Percentiles rank a stretch among this genome's conserved stretches.
These are phyloP conservation scores for Gloeostereum incarnatum DNA, from an alignment of 768 basidiomycete genomes.

Conservation along the genomic window DNA sequence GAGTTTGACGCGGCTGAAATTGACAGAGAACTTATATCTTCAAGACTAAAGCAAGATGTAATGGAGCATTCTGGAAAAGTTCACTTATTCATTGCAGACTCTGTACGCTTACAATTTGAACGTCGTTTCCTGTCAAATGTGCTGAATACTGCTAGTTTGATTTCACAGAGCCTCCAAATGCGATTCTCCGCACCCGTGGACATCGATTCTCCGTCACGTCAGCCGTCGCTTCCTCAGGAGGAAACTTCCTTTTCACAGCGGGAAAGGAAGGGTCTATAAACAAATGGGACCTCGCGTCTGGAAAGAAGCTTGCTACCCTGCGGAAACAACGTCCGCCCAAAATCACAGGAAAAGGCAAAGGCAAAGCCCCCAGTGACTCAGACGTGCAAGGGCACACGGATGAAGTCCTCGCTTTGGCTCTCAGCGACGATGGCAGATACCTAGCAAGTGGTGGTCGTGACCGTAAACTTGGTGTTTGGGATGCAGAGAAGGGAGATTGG, in stretches of 20 bases:
- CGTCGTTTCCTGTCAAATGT: background rate
- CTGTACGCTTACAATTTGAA: constrained; percentile 30
- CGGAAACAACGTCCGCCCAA: constrained; percentile 48
- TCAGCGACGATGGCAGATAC: constrained; percentile 78
- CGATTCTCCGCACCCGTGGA: constrained; percentile 53
- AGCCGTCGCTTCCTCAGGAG: constrained; percentile 68
- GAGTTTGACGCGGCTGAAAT: constrained; percentile 95
- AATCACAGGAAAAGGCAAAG: constrained; percentile 52
- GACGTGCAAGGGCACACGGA: constrained; percentile 74
- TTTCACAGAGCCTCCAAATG: constrained; percentile 34
- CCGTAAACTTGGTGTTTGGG: constrained; percentile 78
- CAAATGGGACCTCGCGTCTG: constrained; percentile 71
- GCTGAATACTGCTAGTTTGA: constrained; percentile 36
- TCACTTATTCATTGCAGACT: constrained; percentile 71
- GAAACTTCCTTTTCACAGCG: constrained; percentile 71
- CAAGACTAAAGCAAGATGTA: constrained; percentile 88
- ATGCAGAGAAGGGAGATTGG: constrained; percentile 68
- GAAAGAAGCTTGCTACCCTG: constrained; percentile 48
- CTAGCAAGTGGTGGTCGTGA: constrained; percentile 88
- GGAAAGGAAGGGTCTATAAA: constrained; percentile 89
- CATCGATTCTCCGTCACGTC: constrained; percentile 79
- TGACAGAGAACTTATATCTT: constrained; percentile 86
- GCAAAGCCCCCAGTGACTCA: constrained; percentile 27
- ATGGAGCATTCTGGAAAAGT: constrained; percentile 83
- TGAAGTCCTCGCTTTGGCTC: constrained; percentile 74